phyloP scores from a whole-genome alignment of 306 rosid species.

The Hippophae tibetana region DNA sequence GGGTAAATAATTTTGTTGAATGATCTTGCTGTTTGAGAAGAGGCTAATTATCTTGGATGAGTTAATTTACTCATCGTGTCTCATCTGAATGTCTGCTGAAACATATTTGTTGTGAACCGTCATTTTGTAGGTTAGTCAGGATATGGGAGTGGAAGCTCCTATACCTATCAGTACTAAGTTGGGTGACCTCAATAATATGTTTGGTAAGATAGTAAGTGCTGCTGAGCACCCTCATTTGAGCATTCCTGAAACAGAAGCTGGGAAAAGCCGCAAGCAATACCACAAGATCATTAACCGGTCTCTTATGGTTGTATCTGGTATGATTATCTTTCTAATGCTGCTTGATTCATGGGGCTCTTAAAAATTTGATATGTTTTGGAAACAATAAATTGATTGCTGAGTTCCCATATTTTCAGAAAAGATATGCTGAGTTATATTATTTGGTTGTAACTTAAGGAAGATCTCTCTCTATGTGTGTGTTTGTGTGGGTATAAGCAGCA shows the following conservation, averaged over 20 bases:
- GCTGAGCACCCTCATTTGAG: conserved; percentile 87
- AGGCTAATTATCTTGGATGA: neutral
- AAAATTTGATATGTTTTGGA: no score
- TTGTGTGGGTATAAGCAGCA: no score
- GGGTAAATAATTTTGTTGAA: neutral
- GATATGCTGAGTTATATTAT: no score
- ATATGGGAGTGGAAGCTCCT: conserved; percentile 93
- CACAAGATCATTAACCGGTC: conserved; percentile 60
- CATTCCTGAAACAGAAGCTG: conserved; percentile 94
- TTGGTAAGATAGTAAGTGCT: conserved; percentile 56
- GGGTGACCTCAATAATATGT: conserved; percentile 54
- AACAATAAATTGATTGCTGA: neutral
- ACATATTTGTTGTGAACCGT: conserved; percentile 6
- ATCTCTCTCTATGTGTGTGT: neutral
- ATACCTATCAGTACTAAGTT: conserved; percentile 66
- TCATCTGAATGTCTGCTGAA: conserved; percentile 12
- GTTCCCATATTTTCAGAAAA: neutral
- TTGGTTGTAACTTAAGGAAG: neutral
- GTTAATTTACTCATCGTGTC: neutral
- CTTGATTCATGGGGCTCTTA: neutral
- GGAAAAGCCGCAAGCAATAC: conserved; percentile 73
- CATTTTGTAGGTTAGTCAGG: conserved; percentile 67
- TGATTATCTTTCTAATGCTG: conserved; percentile 1
- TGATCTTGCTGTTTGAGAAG: neutral
- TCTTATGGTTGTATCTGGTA: conserved; percentile 70